Conservation (phyloP, 495 filamentous ascomycete species). For the Cercophora newfieldiana region DNA sequence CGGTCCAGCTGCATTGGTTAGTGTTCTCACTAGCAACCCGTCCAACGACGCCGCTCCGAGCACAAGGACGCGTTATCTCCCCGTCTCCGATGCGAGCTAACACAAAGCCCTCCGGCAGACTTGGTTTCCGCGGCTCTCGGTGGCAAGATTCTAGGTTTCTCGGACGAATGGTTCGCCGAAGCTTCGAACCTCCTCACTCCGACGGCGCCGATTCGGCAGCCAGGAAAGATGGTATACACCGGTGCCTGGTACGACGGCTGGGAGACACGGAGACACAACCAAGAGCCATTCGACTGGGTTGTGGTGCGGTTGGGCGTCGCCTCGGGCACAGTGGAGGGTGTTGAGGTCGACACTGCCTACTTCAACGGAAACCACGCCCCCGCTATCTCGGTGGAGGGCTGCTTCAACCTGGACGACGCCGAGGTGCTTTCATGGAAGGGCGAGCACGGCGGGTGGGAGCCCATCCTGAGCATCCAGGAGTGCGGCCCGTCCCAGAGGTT, state of each 20-base stretch:
- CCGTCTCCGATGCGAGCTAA: neutral
- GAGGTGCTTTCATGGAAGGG: slow-evolving; percentile 60
- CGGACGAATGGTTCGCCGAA: slow-evolving; percentile 87
- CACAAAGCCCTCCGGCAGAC: slow-evolving; percentile 50
- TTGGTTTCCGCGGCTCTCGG: slow-evolving; percentile 73
- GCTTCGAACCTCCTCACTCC: slow-evolving; percentile 79
- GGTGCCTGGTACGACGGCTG: slow-evolving; percentile 96
- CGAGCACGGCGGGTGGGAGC: slow-evolving; percentile 64
- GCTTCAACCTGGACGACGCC: slow-evolving; percentile 60
- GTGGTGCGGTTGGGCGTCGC: slow-evolving; percentile 78
- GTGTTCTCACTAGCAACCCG: slow-evolving; percentile 20
- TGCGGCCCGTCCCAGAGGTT: slow-evolving; percentile 78
- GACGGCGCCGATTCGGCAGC: slow-evolving; percentile 69
- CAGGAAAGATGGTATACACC: slow-evolving; percentile 78
- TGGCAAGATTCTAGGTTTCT: slow-evolving; percentile 71
- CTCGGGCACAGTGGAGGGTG: slow-evolving; percentile 70
- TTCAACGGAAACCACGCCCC: slow-evolving; percentile 89
- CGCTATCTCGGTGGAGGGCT: slow-evolving; percentile 77
- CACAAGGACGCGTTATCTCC: too few relatives aligned
- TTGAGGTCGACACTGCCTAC: slow-evolving; percentile 85
- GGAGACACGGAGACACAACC: slow-evolving; percentile 90
- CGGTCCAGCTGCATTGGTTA: slow-evolving; percentile 66
- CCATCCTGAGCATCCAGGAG: slow-evolving; percentile 66
- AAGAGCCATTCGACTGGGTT: slow-evolving; percentile 77
- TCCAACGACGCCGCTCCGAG: neutral